phyloP scores from a whole-genome alignment of 768 basidiomycete species.

The Podaxis sp. region DNA sequence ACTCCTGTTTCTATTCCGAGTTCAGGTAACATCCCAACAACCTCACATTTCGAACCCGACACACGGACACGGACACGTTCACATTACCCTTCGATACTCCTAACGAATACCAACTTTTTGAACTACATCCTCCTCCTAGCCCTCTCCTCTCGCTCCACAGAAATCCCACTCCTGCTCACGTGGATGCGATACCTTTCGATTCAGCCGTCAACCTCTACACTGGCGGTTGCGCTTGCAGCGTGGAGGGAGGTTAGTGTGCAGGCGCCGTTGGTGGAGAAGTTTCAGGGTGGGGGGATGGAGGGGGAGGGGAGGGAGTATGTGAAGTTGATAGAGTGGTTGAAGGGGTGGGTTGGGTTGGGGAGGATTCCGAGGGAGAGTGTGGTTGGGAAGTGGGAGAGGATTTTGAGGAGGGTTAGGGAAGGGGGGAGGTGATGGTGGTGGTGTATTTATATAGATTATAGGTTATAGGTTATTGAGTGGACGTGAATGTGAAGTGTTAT shows the following conservation, averaged over 20 bases:
- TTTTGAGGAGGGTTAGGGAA: constrained; percentile 33
- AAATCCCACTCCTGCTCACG: constrained; percentile 66
- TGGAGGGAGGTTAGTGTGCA: constrained; percentile 72
- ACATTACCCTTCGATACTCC: constrained; percentile 17
- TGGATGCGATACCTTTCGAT: constrained; percentile 73
- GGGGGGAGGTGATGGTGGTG: constrained; percentile 10
- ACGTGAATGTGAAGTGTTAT: too few species aligned
- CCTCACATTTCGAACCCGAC: neutral
- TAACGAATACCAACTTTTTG: constrained; percentile 9
- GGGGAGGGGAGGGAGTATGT: constrained; percentile 40
- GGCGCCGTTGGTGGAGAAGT: constrained; percentile 56
- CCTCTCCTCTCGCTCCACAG: constrained; percentile 34
- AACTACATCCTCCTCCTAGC: constrained; percentile 24
- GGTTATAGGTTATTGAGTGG: neutral
- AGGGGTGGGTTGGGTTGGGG: constrained; percentile 54
- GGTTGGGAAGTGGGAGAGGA: constrained; percentile 33
- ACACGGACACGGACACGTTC: constrained; percentile 10
- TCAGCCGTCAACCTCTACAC: constrained; percentile 49
- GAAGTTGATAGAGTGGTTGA: constrained; percentile 50
- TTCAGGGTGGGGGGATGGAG: constrained; percentile 26
- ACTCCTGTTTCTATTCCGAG: neutral
- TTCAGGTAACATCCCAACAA: neutral
- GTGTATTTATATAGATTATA: constrained; percentile 2
- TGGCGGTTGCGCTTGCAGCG: constrained; percentile 63
- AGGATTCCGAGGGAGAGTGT: constrained; percentile 40